A percentile compares a stretch with the other conserved stretches of the same genome.
Conservation (phyloP, 2,329 filamentous ascomycete species). For the Aspergillus brunneoviolaceus region DNA sequence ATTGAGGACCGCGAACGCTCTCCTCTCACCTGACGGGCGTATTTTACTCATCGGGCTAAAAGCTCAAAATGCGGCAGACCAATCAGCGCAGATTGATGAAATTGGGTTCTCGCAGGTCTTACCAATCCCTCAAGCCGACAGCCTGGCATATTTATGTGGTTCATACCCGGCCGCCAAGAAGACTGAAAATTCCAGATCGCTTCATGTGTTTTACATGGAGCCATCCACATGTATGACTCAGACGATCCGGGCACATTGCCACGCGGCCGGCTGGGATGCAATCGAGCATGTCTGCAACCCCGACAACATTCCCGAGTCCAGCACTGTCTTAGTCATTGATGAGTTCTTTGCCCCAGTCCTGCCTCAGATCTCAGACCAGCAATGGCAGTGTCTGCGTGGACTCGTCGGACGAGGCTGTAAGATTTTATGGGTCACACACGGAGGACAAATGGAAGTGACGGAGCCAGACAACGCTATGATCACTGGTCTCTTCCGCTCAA, state of each 20-base stretch:
- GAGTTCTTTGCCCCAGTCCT: constrained; percentile 6
- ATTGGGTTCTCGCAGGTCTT: neutral
- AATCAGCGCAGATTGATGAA: neutral
- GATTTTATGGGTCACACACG: constrained; percentile 12
- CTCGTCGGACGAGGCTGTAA: constrained; percentile 3
- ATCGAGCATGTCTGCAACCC: neutral
- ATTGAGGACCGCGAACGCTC: neutral
- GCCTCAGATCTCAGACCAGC: neutral
- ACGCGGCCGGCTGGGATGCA: constrained; percentile 1
- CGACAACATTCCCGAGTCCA: neutral
- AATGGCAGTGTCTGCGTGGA: constrained; percentile 2
- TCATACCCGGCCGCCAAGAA: neutral
- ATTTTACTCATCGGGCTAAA: neutral
- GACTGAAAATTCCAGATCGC: neutral
- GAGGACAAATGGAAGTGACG: neutral
- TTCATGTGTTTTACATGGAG: constrained; percentile 1
- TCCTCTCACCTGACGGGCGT: constrained; percentile 1
- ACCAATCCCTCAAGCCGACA: neutral
- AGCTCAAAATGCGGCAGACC: neutral
- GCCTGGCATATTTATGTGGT: neutral
- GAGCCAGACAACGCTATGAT: constrained; percentile 9
- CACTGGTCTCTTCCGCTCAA: constrained; percentile 6
- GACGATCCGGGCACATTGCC: neutral
- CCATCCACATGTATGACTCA: neutral
- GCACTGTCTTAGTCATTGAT: neutral